phyloP scores from a whole-genome alignment of 352 stramenopile genomes.

The Achlya hypogyna region DNA sequence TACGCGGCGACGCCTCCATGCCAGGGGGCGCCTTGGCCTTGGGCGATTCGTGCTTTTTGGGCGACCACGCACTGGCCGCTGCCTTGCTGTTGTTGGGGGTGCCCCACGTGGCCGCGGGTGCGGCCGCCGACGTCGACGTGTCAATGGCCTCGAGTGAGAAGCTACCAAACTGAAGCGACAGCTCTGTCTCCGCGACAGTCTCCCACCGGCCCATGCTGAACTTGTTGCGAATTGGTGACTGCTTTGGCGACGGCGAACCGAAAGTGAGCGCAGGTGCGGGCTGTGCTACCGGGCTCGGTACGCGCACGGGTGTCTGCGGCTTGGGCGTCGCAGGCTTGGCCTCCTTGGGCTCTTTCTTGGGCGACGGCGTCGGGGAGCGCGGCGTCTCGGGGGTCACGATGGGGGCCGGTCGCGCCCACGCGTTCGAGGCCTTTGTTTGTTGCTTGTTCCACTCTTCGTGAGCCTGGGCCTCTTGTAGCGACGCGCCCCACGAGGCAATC shows the following conservation, averaged over 20 bases:
- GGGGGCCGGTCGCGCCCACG: conserved; percentile 10
- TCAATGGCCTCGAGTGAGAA: conserved; percentile 74
- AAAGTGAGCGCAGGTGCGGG: neutral
- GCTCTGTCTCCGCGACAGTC: conserved; percentile 45
- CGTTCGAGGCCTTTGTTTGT: neutral
- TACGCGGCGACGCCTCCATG: conserved; percentile 34
- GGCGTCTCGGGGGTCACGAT: conserved; percentile 1
- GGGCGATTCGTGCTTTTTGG: conserved; percentile 49
- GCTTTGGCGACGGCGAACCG: neutral
- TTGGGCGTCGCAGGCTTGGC: conserved; percentile 49
- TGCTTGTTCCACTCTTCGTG: neutral
- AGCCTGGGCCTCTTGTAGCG: conserved; percentile 7
- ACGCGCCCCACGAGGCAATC: conserved; percentile 20
- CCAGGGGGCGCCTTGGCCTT: conserved; percentile 39
- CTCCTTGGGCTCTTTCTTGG: conserved; percentile 24
- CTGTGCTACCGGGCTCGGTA: neutral
- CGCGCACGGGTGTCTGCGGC: conserved; percentile 18
- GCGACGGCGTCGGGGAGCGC: neutral
- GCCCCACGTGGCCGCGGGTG: conserved; percentile 29
- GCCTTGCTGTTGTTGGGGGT: conserved; percentile 39
- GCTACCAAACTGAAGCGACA: conserved; percentile 82
- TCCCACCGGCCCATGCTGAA: conserved; percentile 83
- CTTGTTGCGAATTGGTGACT: conserved; percentile 22
- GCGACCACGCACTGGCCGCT: conserved; percentile 40
- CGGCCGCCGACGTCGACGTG: conserved; percentile 15